A percentile compares a stretch with the other conserved stretches of the same genome.
Conservation (phyloP, 169 alveolate species). For the Eimeria tenella region DNA sequence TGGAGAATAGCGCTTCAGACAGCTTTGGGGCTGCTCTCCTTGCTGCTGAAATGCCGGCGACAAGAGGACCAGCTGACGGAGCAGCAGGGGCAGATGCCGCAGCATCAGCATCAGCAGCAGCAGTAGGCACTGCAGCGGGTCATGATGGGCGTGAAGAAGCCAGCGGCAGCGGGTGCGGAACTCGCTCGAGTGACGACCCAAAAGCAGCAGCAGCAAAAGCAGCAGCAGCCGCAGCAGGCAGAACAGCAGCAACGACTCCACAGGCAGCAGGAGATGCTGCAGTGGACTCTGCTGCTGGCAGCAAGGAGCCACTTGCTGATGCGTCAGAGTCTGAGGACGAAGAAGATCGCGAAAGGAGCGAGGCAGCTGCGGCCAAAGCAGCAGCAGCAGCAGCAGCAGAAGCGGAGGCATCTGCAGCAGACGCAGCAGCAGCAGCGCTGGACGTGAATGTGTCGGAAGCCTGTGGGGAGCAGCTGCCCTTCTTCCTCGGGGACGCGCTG, state of each 20-base stretch:
- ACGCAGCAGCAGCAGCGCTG: constrained; percentile 31
- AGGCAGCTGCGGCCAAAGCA: background rate
- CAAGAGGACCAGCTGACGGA: too few species aligned
- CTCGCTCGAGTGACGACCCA: background rate
- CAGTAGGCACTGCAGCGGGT: background rate
- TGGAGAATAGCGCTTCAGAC: too few species aligned
- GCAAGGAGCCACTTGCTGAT: background rate
- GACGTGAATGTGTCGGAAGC: background rate
- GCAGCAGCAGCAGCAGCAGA: background rate
- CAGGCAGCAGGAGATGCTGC: background rate
- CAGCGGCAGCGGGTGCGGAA: too few species aligned
- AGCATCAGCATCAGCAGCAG: constrained; percentile 26
- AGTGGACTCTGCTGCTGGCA: background rate
- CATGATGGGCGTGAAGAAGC: too few species aligned
- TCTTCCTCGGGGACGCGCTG: constrained; percentile 65
- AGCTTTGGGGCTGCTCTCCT: too few species aligned
- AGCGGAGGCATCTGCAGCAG: constrained; percentile 39
- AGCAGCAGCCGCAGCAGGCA: constrained; percentile 24
- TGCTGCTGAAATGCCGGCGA: too few species aligned
- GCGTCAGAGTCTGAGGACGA: background rate
- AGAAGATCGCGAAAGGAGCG: background rate
- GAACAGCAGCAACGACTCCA: background rate
- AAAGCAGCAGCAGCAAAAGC: background rate
- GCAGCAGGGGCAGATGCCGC: background rate
- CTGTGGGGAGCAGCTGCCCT: constrained; percentile 41